Evolutionary conservation across 1,284 basidiomycete genomes (phyloP).

Genomic region (Cryptococcus sp.): DNA sequence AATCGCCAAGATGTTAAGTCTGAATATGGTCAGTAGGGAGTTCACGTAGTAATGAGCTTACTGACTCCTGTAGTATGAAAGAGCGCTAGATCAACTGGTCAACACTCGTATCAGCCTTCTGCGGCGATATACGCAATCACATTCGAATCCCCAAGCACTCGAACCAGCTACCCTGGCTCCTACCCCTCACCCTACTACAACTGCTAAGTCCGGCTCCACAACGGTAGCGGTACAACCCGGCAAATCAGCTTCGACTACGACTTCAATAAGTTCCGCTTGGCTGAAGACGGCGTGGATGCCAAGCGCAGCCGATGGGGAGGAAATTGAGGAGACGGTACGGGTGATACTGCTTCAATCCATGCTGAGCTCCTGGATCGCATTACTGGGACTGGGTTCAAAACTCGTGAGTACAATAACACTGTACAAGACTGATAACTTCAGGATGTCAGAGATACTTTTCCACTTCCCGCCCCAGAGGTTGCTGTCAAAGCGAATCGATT

Average conservation of each 20-base stretch:
- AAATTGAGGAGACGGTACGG: neutral
- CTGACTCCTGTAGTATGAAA: neutral
- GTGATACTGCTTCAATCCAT: neutral
- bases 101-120: neutral
- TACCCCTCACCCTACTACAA: neutral
- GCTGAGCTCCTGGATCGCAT: neutral
- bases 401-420: too few relatives aligned
- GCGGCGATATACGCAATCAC: neutral
- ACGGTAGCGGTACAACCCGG: too few relatives aligned
- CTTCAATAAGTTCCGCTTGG: neutral
- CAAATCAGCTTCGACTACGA: neutral
- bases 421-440: neutral
- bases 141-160: too few relatives aligned
- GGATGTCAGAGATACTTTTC: neutral
- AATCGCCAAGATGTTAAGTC: slow-evolving; percentile 11
- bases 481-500: too few relatives aligned
- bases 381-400: neutral
- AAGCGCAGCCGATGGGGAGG: neutral
- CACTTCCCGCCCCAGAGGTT: neutral
- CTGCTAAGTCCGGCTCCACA: too few relatives aligned
- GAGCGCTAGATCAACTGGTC: neutral
- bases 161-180: neutral
- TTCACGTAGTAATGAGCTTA: neutral
- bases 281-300: neutral
- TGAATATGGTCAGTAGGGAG: slow-evolving; percentile 4